Conservation (phyloP, 1,139 yeast genomes). For the Taphrina wiesneri region DNA sequence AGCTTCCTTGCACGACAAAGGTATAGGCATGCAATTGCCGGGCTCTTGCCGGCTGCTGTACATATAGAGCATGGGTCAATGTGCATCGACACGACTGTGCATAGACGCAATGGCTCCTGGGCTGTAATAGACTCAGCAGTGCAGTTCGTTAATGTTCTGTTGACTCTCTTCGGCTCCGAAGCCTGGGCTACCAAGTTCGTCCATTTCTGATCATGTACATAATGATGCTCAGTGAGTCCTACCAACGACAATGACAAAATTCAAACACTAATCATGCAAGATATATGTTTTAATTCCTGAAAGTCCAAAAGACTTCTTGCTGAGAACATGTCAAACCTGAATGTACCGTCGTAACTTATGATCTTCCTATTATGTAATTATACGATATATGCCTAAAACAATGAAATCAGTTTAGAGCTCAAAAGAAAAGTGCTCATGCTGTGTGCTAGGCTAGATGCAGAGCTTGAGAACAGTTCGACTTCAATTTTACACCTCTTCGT, state of each 20-base stretch:
- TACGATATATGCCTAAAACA: background rate
- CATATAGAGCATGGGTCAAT: too few relatives aligned
- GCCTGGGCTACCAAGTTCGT: background rate
- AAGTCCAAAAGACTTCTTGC: background rate
- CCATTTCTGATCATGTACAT: background rate
- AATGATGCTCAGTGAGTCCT: slow-evolving; percentile 22
- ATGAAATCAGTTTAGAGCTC: too few relatives aligned
- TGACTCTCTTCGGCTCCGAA: background rate
- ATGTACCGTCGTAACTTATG: background rate
- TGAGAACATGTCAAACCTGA: slow-evolving; percentile 29
- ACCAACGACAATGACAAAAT: background rate
- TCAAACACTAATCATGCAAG: background rate
- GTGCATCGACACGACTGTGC: too few relatives aligned
- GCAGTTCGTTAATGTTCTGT: background rate
- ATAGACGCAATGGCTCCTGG: background rate
- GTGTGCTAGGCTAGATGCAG: background rate
- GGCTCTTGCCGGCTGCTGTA: too few relatives aligned
- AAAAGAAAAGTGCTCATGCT: background rate
- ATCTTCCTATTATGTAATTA: background rate
- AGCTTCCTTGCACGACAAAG: too few relatives aligned
- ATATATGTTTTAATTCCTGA: slow-evolving; percentile 29
- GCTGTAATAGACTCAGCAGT: background rate
- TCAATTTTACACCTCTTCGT: slow-evolving; percentile 4
- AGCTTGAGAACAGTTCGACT: background rate
- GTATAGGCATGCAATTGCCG: too few relatives aligned